Conservation (phyloP, 1,139 yeast genomes). For the Saccharomycopsis hybrid region DNA sequence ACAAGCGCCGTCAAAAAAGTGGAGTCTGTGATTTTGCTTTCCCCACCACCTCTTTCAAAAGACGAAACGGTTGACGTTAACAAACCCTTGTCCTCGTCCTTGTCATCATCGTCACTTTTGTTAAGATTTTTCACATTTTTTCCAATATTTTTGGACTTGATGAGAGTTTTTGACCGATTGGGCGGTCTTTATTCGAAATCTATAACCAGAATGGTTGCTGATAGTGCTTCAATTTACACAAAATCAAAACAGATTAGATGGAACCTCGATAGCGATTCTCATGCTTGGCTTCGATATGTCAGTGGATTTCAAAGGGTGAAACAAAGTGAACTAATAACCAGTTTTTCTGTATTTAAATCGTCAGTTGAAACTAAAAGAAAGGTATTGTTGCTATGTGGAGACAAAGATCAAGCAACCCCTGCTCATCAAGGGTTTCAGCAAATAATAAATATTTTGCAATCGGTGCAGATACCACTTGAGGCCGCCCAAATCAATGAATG, state of each 20-base stretch:
- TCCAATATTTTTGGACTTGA: constrained; percentile 49
- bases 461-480: constrained; percentile 22
- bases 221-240: constrained; percentile 33
- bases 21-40: constrained; percentile 43
- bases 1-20: constrained; percentile 28
- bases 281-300: constrained; percentile 47
- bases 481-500: constrained; percentile 40
- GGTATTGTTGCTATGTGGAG: constrained; percentile 52
- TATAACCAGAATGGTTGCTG: constrained; percentile 46
- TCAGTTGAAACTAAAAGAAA: constrained; percentile 33
- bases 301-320: constrained; percentile 35
- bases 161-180: constrained; percentile 53
- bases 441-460: constrained; percentile 21
- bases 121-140: constrained; percentile 28
- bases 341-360: constrained; percentile 1
- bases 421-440: constrained; percentile 26
- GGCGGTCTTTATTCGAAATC: constrained; percentile 58
- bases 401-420: constrained; percentile 52
- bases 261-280: constrained; percentile 61
- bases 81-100: not conserved
- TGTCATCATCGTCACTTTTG: not conserved
- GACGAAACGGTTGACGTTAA: constrained; percentile 17
- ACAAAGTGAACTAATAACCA: constrained; percentile 7
- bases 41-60: constrained; percentile 40
- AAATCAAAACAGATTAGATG: constrained; percentile 59